Base-by-base conservation (phyloP, 139 green algal species). In the Closterium sp. region DNA sequence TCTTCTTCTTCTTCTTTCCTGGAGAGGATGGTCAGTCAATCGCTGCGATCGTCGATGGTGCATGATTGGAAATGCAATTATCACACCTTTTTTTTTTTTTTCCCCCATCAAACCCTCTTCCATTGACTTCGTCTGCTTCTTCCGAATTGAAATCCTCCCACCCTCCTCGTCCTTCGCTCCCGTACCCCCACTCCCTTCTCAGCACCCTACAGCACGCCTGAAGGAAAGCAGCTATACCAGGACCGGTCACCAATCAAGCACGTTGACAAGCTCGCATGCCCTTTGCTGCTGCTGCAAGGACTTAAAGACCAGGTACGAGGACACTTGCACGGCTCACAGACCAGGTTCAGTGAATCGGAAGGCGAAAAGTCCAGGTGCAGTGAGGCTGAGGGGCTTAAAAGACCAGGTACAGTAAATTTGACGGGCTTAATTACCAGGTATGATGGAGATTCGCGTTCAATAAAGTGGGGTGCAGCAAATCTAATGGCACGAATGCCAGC, bases 281-380 rank as follows among this genome's bases (percentile, higher is more conserved):
- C 97, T 0, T 90, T 96, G 28, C 94, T 95, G 8, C 96, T 98
- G 34, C 97, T 98, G 92, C 96, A 98, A 93, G 97, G 97, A 25
- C 92, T 96, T 34, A 95, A 97, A 66, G 97, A 98, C 92, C 92
- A 97, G 93, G 84, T 91, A 66, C 4, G 36, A 16, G 21, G 43
- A 69, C 12, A 28, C 21, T 0, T 12, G 5, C 23, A 16, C 2
- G 12, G 23, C 3, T 66, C 19, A 66, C 12, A 66, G 38, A 66
- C 38, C 38, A 66, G 38, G 38, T 66, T 23, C 38, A 55, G 36
- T 55, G 36, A 55, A 6, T 66, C 19, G 38, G 19, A 10, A 10
- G 2, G 38, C 38, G 9, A 21, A 6, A 66, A 66, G 2, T 1
- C 38, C 38, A 66, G 38, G 38, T 66, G 38, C 38, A 66, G 2